Evolutionary conservation across 2,329 filamentous ascomycete genomes (phyloP), one percentile per base, ranked within the genome.

Genomic region (Emydomyces testavorans): DNA sequence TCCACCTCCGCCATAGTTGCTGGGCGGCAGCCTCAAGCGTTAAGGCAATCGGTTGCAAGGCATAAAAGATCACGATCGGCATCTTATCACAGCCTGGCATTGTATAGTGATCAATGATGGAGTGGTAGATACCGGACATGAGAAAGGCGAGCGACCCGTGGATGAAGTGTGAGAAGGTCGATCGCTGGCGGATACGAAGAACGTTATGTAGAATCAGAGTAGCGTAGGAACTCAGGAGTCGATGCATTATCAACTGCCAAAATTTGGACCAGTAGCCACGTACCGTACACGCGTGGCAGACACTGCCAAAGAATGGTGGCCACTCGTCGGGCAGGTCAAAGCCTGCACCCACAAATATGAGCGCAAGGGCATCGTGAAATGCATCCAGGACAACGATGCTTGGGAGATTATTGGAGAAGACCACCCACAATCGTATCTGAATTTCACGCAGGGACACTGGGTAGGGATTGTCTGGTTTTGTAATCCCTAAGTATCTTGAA

Each of bases 221-320:
- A 3, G 47, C 23, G 24, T 39, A 39, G 2, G 16, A 23, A 16
- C 40, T 45, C 4, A 49, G 41, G 7, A 38, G n/a, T 20, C 47
- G 21, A 15, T 49, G 41, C 18, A 49, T 21, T 18, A 49, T 5
- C 10, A 38, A 15, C 15, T 49, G 47, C 47, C 47, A 49, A 36
- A 49, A 49, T 13, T 21, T 40, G 2, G 40, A 38, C 47, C 47
- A 49, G 34, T 45, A 49, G 7, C 40, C 40, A 8, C 47, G 39
- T 15, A 49, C 39, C 7, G 47, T 49, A 24, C 40, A 49, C 6
- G 41, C 47, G 11, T 45, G 23, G 7, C 3, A 13, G 18, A 49
- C 39, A 20, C 23, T 49, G 13, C 40, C 47, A 34, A 38, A 49
- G 21, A 49, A 35, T 2, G 47, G 41, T 8, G 47, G 47, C 47